Evolutionary conservation across 1,139 yeast genomes (phyloP).

Genomic region (Candida sojae): DNA sequence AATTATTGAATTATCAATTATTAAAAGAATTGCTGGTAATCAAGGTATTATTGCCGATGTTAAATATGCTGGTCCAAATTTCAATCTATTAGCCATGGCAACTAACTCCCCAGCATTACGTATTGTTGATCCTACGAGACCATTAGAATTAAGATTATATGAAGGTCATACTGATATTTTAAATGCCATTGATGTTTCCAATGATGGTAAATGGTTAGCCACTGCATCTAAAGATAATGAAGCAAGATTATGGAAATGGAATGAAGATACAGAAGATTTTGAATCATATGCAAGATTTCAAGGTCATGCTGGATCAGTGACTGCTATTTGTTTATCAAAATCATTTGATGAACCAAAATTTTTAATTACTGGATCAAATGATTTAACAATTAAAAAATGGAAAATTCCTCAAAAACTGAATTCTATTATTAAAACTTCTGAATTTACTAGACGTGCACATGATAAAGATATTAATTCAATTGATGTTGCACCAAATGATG

Average conservation of each 20-base stretch:
- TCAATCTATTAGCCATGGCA: conserved; percentile 70
- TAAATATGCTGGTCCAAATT: conserved; percentile 68
- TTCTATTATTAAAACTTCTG: conserved; percentile 53
- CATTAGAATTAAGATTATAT: conserved; percentile 62
- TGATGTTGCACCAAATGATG: conserved; percentile 88
- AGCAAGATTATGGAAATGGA: conserved; percentile 79
- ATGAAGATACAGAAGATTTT: conserved; percentile 44
- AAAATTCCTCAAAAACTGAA: conserved; percentile 48
- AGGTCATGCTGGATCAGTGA: conserved; percentile 88
- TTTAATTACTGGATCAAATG: conserved; percentile 82
- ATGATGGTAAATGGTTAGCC: conserved; percentile 85
- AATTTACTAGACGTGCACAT: conserved; percentile 92
- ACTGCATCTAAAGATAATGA: conserved; percentile 92
- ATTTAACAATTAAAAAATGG: conserved; percentile 92
- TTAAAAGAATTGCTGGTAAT: conserved; percentile 78
- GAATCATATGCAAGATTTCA: conserved; percentile 60
- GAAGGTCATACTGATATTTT: conserved; percentile 88
- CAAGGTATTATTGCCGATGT: conserved; percentile 95
- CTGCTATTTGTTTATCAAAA: conserved; percentile 78
- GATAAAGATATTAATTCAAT: conserved; percentile 92
- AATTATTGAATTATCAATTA: conserved; percentile 36
- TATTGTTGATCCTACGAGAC: conserved; percentile 57
- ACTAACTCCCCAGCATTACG: conserved; percentile 94
- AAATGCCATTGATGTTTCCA: conserved; percentile 73
- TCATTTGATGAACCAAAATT: conserved; percentile 66